Evolutionary conservation across 805 yeast genomes (phyloP), one percentile per base, ranked within the genome.

Genomic region (Yamadazyma endophytica): DNA sequence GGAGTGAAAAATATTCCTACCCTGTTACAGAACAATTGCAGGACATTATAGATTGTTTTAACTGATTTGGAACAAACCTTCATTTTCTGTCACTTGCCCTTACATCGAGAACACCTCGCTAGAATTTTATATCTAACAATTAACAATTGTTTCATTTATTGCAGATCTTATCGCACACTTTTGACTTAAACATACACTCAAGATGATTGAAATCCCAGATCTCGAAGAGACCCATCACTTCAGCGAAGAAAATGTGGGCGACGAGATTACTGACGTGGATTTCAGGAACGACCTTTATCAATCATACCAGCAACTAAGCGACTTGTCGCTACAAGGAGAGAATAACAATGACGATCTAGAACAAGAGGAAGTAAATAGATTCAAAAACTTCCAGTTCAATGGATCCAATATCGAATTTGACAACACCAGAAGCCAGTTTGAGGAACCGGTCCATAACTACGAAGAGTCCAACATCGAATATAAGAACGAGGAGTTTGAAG

Each of bases 141-240:
- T n/a, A n/a, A n/a, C n/a, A n/a, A n/a, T n/a, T n/a, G n/a, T n/a
- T n/a, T n/a, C n/a, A n/a, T n/a, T n/a, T n/a, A n/a, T n/a, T n/a
- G n/a, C n/a, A n/a, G n/a, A n/a, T n/a, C n/a, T n/a, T n/a, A n/a
- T n/a, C n/a, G 8, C 11, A 19, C 21, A 9, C 21, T 19, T 19
- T 19, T 22, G 12, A 22, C 12, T 22, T 22, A 7, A 19, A 22
- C 6, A 8, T 8, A 22, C 6, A 22, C n/a, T 7, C 12, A 8
- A n/a, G 25, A 65, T 65, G 72, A 66, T 66, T 34, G 71, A 66
- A 39, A 66, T 66, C 21, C 72, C 72, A 6, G 64, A 61, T 39
- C 51, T 66, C 40, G 67, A 61, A 21, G 61, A 58, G 15, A 35
- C 32, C 42, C 23, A 33, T 35, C 18, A 32, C 42, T 24, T 23